Evolutionary conservation across 768 basidiomycete species (phyloP).

Genomic region (Rhodotorula paludigena): DNA sequence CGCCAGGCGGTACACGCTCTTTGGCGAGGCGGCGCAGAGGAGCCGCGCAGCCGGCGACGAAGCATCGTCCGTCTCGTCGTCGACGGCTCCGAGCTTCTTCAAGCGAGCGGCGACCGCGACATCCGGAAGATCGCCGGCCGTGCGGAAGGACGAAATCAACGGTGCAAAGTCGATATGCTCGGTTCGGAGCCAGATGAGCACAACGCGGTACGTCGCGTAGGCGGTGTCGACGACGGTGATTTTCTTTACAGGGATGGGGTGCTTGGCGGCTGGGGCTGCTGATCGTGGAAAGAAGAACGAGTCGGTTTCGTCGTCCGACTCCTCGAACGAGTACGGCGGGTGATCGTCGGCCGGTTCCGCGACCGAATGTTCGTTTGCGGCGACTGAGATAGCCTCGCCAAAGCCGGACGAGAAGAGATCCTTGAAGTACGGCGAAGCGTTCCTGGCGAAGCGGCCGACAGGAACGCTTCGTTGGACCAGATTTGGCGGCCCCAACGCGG

Average conservation of each 20-base stretch:
- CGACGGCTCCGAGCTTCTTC: not conserved
- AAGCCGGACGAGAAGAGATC: not conserved
- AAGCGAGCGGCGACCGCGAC: too few relatives aligned
- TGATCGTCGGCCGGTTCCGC: not conserved
- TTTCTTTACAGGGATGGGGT: not conserved
- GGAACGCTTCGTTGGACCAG: constrained; percentile 1
- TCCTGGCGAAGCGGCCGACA: not conserved
- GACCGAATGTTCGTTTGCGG: not conserved
- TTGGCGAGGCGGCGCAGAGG: constrained; percentile 15
- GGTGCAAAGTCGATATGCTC: constrained; percentile 7
- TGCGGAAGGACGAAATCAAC: constrained; percentile 2
- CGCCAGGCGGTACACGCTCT: constrained; percentile 18
- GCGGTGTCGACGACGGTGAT: not conserved
- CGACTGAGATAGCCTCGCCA: not conserved
- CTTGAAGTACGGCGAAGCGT: not conserved
- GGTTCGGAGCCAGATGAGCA: constrained; percentile 2
- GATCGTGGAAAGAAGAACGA: too few relatives aligned
- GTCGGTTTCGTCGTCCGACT: constrained; percentile 4
- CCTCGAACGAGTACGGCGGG: not conserved
- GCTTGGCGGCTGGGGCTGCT: too few relatives aligned
- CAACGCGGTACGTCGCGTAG: constrained; percentile 12
- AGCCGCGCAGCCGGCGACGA: not conserved
- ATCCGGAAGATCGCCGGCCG: not conserved
- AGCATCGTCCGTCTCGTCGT: not conserved
- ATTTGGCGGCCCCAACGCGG: not conserved